A percentile compares a stretch with the other conserved stretches of the same genome.
These are phyloP conservation scores for Rhodotorula diobovata DNA, from an alignment of 768 basidiomycete species.

Conservation along the genomic window DNA sequence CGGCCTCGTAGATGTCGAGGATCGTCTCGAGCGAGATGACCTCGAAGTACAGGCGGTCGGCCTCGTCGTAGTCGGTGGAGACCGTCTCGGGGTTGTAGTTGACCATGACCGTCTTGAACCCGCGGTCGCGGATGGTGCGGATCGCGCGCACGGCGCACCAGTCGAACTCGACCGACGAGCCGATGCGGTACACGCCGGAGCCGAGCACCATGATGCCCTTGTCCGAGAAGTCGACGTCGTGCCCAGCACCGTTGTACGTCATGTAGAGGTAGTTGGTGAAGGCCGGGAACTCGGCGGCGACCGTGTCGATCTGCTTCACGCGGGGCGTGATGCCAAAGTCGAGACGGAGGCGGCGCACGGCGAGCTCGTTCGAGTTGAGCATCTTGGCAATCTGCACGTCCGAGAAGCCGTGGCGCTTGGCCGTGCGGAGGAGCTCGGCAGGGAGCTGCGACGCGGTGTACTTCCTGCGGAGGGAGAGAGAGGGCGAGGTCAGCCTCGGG, in stretches of 20 bases:
- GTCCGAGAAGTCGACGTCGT: slow-evolving; percentile 83
- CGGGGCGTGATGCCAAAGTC: slow-evolving; percentile 78
- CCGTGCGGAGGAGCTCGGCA: slow-evolving; percentile 62
- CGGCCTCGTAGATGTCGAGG: slow-evolving; percentile 90
- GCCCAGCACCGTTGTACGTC: slow-evolving; percentile 93
- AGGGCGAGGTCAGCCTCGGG: not conserved
- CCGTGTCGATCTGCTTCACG: slow-evolving; percentile 98
- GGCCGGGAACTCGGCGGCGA: slow-evolving; percentile 97
- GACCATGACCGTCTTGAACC: slow-evolving; percentile 94
- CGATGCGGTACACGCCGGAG: slow-evolving; percentile 97
- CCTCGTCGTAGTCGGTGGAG: slow-evolving; percentile 97
- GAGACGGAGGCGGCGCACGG: slow-evolving; percentile 80
- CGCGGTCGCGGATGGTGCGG: slow-evolving; percentile 88
- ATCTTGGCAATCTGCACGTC: slow-evolving; percentile 80
- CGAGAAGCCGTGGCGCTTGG: slow-evolving; percentile 94
- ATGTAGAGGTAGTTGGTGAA: slow-evolving; percentile 99
- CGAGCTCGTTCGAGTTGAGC: slow-evolving; percentile 85
- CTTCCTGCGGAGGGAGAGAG: not conserved
- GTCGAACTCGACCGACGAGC: slow-evolving; percentile 98
- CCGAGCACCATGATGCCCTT: slow-evolving; percentile 95
- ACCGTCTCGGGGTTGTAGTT: slow-evolving; percentile 99
- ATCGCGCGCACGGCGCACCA: slow-evolving; percentile 99
- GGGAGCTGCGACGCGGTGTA: slow-evolving; percentile 44
- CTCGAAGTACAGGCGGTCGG: slow-evolving; percentile 96
- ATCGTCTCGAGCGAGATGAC: slow-evolving; percentile 96